These are phyloP conservation scores for Deinandra increscens DNA, from an alignment of 129 eudicot species.

Conservation along the genomic window DNA sequence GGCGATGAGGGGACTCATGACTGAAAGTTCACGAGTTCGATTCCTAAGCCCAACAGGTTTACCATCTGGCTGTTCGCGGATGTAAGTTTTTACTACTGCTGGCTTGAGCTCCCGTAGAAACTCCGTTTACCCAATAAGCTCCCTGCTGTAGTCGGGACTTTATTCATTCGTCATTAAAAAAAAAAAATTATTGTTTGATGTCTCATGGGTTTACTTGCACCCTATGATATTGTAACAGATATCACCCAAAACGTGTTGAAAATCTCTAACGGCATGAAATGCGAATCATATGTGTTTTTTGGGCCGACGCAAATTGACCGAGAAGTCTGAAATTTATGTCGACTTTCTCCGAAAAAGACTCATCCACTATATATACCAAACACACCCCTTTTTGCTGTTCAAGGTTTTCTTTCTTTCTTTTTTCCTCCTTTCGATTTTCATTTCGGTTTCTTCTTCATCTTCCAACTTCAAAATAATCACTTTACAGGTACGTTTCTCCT, in stretches of 20 bases:
- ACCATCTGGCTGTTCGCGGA: no score
- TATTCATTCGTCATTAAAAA: no score
- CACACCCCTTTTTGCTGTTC: constrained; percentile 3
- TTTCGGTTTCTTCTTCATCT: constrained; percentile 1
- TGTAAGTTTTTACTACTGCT: no score
- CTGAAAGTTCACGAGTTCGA: no score
- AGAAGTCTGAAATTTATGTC: background rate
- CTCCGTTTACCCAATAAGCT: no score
- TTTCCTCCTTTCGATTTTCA: constrained; percentile 8
- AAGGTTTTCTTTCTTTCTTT: constrained; percentile 17
- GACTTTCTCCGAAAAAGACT: constrained; percentile 5
- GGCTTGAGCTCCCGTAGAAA: no score
- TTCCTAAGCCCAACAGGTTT: no score
- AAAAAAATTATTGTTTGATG: no score
- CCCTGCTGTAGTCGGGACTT: no score
- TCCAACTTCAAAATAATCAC: constrained; percentile 15
- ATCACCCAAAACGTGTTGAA: background rate
- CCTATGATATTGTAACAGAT: no score
- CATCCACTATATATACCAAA: constrained; percentile 23
- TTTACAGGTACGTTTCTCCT: constrained; percentile 22
- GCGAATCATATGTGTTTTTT: background rate
- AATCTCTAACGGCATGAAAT: background rate
- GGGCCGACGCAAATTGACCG: constrained; percentile 22
- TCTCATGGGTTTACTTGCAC: no score
- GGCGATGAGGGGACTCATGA: no score